phyloP scores from a whole-genome alignment of 352 stramenopile genomes.

The Phytophthora cryptogea region DNA sequence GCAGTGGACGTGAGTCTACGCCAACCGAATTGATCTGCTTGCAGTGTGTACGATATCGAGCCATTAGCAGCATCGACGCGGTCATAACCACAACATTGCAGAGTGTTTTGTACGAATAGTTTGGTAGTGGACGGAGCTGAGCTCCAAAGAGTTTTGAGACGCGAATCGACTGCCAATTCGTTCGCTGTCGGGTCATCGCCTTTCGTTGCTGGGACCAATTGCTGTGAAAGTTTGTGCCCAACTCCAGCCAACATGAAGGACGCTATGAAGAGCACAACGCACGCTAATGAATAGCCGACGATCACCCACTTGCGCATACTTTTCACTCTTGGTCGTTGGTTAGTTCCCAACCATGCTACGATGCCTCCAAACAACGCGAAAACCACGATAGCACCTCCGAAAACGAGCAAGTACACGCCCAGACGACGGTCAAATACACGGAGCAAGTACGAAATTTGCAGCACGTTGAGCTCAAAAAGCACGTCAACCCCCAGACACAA shows the following conservation, averaged over 20 bases:
- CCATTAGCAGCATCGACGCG: slow-evolving; percentile 34
- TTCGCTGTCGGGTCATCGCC: background rate
- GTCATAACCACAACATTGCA: slow-evolving; percentile 55
- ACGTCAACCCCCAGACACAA: slow-evolving; percentile 56
- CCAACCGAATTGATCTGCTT: slow-evolving; percentile 39
- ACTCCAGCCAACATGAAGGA: slow-evolving; percentile 46
- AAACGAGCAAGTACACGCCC: slow-evolving; percentile 49
- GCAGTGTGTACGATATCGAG: slow-evolving; percentile 38
- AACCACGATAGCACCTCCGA: slow-evolving; percentile 41
- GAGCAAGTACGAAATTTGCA: slow-evolving; percentile 65
- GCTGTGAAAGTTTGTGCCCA: slow-evolving; percentile 41
- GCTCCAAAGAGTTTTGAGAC: slow-evolving; percentile 37
- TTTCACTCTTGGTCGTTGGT: slow-evolving; percentile 3
- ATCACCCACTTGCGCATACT: slow-evolving; percentile 27
- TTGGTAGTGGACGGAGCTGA: slow-evolving; percentile 38
- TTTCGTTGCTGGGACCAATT: slow-evolving; percentile 4
- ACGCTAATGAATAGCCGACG: slow-evolving; percentile 33
- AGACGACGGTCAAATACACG: slow-evolving; percentile 57
- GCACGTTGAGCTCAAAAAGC: slow-evolving; percentile 68
- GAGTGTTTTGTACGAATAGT: slow-evolving; percentile 53
- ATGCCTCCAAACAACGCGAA: slow-evolving; percentile 42
- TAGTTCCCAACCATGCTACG: slow-evolving; percentile 31
- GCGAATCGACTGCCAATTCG: slow-evolving; percentile 14
- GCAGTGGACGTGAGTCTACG: slow-evolving; percentile 26
- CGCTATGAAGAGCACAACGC: slow-evolving; percentile 46